Percentiles rank a stretch among this genome's conserved stretches.
Conservation (phyloP, 306 rosid genomes). For the Geum urbanum region DNA sequence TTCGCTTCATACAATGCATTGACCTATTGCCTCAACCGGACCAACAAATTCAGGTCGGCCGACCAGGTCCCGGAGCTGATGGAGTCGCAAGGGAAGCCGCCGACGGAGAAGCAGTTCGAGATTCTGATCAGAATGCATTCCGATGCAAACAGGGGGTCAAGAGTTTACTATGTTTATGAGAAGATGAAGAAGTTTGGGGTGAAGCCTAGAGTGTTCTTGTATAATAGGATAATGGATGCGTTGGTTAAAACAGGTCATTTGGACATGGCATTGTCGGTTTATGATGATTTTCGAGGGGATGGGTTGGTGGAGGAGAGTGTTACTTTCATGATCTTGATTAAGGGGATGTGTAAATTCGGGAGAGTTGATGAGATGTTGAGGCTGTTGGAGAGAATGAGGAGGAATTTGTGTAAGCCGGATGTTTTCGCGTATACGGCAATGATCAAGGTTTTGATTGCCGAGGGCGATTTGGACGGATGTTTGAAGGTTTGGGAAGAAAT, state of each 20-base stretch:
- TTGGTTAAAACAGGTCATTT: constrained; percentile 51
- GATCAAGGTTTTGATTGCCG: constrained; percentile 47
- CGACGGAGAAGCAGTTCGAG: constrained; percentile 85
- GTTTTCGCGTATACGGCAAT: constrained; percentile 77
- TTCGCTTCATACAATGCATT: constrained; percentile 71
- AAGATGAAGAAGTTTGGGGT: constrained; percentile 77
- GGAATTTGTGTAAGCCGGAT: constrained; percentile 65
- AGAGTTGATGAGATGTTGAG: constrained; percentile 56
- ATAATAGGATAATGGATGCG: constrained; percentile 71
- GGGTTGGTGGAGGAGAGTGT: constrained; percentile 72
- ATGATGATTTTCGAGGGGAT: constrained; percentile 52
- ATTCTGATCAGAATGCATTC: constrained; percentile 71
- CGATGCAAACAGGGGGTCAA: constrained; percentile 66
- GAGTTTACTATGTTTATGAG: constrained; percentile 60
- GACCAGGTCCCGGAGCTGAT: constrained; percentile 73
- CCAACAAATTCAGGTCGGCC: constrained; percentile 46
- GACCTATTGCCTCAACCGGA: constrained; percentile 64
- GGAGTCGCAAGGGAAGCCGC: constrained; percentile 76
- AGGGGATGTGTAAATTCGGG: constrained; percentile 68
- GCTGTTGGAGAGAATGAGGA: constrained; percentile 61
- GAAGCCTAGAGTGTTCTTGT: constrained; percentile 69
- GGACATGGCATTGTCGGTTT: constrained; percentile 65
- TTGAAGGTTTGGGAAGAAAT: constrained; percentile 81
- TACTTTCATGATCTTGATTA: constrained; percentile 73
- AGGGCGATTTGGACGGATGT: constrained; percentile 61